Base-by-base conservation (phyloP, 129 eudicot species). In the Artemisia annua region DNA sequence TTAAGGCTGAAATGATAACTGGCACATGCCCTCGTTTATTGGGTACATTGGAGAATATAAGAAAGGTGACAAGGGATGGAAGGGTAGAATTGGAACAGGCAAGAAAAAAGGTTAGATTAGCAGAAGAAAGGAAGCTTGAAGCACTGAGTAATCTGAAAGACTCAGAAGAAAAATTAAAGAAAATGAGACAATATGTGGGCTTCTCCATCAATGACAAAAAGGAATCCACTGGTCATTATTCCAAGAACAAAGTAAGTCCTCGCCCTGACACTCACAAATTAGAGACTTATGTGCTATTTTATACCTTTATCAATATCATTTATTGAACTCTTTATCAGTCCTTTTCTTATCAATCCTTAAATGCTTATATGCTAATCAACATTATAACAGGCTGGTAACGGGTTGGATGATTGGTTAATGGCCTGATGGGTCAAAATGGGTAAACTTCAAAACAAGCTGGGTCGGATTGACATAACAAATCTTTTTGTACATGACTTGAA, bases 31-130 rank as follows among this genome's bases (percentile, higher is more conserved):
- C 81, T 2, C 83, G 69, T 13, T 49, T 87, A 67, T 39, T 90
- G 78, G 79, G 73, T 8, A 68, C 82, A 50, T 78, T 90, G 71
- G 90, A 85, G 70, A 91, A 90, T 63, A 85, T 90, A 87, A 85
- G 69, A 70, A 78, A 48, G 35, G 86, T 80, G 61, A 81, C 80
- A 74, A 79, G 70, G 64, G 75, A 85, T 48, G 79, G 83, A 70
- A 72, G 70, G 69, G 60, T 81, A 30, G 89, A 87, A 78, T 69
- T 87, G 87, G 87, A 85, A 80, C 85, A 85, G 75, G 84, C 87
- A 74, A 80, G 79, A 73, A 70, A 51, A 70, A 78, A 61, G 67
- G 83, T 76, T 22, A 83, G 52, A 76, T 59, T 61, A 73, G 87
- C 87, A 14, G 91, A 90, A 80, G 75, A 83, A 56, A 79, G 85